Base-by-base conservation (phyloP, 2,329 filamentous ascomycete species). In the Trichothecium roseum region DNA sequence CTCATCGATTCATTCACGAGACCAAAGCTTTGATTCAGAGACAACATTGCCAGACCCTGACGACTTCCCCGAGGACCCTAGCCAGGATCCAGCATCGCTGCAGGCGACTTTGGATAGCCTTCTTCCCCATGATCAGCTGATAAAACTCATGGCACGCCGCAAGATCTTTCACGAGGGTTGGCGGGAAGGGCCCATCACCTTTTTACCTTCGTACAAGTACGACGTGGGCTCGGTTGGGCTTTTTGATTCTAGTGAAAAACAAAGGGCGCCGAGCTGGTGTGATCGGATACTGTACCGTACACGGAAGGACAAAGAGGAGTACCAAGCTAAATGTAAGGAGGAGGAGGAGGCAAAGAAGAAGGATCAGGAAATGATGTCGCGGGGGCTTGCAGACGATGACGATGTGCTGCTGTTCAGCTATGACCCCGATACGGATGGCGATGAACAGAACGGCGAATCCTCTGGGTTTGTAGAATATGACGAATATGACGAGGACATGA, bases 201-300 rank as follows among this genome's bases (percentile, higher is more conserved):
- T 98, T 50, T 56, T 96, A 13, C 91, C 91, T 2, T 93, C 91
- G 0, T 98, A 98, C 59, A 98, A 98, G 56, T 98, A 98, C 47
- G 93, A 98, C 50, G 69, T 94, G 18, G 91, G 91, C n/a, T 94
- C 83, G 20, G 76, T 94, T 22, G 84, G 84, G 2, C 72, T 87
- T 20, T 98, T 95, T 53, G 93, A 98, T 59, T 86, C 88, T 1
- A 94, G 88, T 45, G 91, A 96, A 53, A 98, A 98, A 63, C 81
- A 81, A 43, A 74, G 93, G 36, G 82, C 84, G 3, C 91, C 91
- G 3, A 94, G 87, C 53, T 98, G 91, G 89, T 98, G 91, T 54
- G 91, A 98, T 59, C 81, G 91, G 13, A 88, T 98, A 31, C 59
- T 98, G 1, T 98, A 79, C 54, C 73, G 89, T 7, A 91, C 86